phyloP scores from a whole-genome alignment of 108 stramenopile genomes.

The Licmophora abbreviata region DNA sequence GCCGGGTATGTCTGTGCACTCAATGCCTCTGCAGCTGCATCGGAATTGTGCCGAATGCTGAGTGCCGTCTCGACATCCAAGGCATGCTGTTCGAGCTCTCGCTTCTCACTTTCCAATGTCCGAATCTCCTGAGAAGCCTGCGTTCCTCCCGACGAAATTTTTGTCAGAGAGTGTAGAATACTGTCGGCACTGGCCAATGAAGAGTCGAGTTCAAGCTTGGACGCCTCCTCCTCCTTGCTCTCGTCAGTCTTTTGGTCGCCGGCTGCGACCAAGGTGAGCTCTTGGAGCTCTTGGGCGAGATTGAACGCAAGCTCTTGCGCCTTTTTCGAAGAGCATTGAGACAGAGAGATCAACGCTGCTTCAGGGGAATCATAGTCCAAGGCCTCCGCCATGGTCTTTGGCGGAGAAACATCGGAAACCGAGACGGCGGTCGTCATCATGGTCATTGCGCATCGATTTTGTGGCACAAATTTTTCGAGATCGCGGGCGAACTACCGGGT shows the following conservation, averaged over 20 bases:
- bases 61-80: conserved; percentile 59
- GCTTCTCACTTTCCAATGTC: conserved; percentile 58
- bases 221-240: not conserved
- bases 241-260: conserved; percentile 1
- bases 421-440: not conserved
- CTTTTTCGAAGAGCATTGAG: conserved; percentile 18
- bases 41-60: conserved; percentile 32
- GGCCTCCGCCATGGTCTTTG: conserved; percentile 44
- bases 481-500: no score
- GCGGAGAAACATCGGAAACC: conserved; percentile 5
- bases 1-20: conserved; percentile 38
- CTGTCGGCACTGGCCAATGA: conserved; percentile 53
- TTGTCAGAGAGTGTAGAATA: conserved; percentile 66
- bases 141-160: conserved; percentile 75
- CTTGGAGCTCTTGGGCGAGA: conserved; percentile 21
- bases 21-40: conserved; percentile 37
- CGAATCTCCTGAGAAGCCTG: conserved; percentile 75
- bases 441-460: conserved; percentile 12
- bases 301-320: conserved; percentile 30
- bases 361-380: conserved; percentile 39
- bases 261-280: conserved; percentile 4
- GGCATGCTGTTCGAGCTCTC: conserved; percentile 49
- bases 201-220: conserved; percentile 5
- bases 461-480: no score
- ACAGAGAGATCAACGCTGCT: conserved; percentile 36